Evolutionary conservation across 805 yeast genomes (phyloP).

Genomic region (Starmerella asiatica): DNA sequence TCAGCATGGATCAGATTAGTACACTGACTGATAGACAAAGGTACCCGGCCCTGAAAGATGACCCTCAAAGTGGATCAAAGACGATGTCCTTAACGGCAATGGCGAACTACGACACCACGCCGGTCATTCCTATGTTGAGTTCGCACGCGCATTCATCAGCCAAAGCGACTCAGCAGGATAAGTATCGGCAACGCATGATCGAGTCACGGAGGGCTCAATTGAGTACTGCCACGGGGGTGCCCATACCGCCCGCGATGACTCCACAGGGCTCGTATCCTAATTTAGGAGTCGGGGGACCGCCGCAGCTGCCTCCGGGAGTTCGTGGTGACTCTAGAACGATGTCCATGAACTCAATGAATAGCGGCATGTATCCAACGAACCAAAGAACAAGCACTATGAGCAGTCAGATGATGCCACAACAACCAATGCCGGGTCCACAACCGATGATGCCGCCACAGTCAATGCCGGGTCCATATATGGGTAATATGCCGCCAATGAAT

Average conservation of each 20-base stretch:
- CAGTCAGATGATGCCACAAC: neutral
- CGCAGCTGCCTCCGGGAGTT: no score
- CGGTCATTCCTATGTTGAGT: conserved; percentile 27
- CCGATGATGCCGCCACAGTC: no score
- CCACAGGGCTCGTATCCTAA: neutral
- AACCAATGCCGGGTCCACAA: no score
- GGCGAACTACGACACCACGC: conserved; percentile 27
- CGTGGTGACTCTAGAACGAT: conserved; percentile 11
- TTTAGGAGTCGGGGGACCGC: neutral
- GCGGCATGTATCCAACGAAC: neutral
- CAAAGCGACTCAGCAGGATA: conserved; percentile 11
- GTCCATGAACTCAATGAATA: conserved; percentile 10
- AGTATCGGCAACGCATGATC: conserved; percentile 23
- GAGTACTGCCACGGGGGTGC: conserved; percentile 18
- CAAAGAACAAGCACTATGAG: neutral
- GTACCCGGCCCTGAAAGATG: conserved; percentile 23
- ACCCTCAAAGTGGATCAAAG: conserved; percentile 13
- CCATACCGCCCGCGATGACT: conserved; percentile 13
- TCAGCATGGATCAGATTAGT: conserved; percentile 18
- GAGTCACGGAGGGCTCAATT: conserved; percentile 20
- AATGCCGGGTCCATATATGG: no score
- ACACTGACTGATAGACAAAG: conserved; percentile 27
- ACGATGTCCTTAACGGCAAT: conserved; percentile 25
- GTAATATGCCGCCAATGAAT: no score
- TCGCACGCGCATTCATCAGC: conserved; percentile 7